Evolutionary conservation across 2,329 filamentous ascomycete genomes (phyloP), one percentile per base, ranked within the genome.

Genomic region (Sarocladiaceae sp.): DNA sequence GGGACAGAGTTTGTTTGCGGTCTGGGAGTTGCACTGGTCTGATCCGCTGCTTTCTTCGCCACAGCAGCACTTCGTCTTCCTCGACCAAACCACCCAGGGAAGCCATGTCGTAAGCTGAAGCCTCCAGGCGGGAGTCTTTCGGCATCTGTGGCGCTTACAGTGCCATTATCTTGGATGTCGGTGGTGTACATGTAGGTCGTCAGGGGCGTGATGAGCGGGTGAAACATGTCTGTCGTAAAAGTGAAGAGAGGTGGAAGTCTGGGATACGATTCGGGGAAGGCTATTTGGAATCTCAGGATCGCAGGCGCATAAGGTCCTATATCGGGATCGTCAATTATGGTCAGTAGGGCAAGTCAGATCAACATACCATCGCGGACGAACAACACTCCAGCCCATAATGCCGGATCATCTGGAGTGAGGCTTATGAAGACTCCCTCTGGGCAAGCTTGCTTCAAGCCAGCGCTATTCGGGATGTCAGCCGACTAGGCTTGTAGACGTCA

Each of bases 151-250:
- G 90, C 89, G 65, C 88, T 93, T 56, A 92, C 86, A 0, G 89
- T 90, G 46, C 88, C 89, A 52, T 81, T 80, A 55, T 84, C 85
- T 55, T 88, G 82, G 31, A 87, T 83, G 53, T 87, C 86, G 56
- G 89, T 91, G 37, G 90, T 88, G 73, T 96, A 95, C 64, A 90
- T 94, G 70, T 96, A 95, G 3, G 90, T 96, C n/a, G 91, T 96
- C 56, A 95, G 78, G 33, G 94, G 92, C 7, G 92, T 91, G 59
- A 97, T 86, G 37, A 99, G 78, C 17, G 93, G 93, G 66, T 99
- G 93, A 68, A 97, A 99, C 59, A 97, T 87, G 66, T 97, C 93
- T 59, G 90, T 95, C 42, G 84, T 82, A 69, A 99, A 96, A 52
- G 87, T 93, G 58, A 99, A 83, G 17, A 92, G 76, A 10, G 94